Conservation (phyloP, 345 rosid species). For the Arabis alpina region DNA sequence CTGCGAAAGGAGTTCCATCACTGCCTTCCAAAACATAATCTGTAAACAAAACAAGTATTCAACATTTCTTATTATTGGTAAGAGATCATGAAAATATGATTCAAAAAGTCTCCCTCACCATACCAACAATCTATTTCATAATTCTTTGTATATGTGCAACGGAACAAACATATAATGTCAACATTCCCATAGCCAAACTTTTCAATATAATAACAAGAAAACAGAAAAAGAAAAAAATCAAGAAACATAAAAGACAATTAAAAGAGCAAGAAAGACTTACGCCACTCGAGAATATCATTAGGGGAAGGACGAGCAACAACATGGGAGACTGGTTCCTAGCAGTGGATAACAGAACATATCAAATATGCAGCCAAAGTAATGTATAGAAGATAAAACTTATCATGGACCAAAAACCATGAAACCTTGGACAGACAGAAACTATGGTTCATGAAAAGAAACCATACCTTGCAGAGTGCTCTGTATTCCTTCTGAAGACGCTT, state of each 20-base stretch:
- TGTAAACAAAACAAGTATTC: slow-evolving; percentile 29
- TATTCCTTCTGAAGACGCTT: slow-evolving; percentile 93
- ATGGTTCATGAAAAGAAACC: neutral
- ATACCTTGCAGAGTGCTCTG: slow-evolving; percentile 85
- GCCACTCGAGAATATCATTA: slow-evolving; percentile 95
- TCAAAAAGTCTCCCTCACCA: neutral
- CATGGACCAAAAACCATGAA: neutral
- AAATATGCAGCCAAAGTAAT: slow-evolving; percentile 10
- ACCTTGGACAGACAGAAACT: neutral
- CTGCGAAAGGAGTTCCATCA: slow-evolving; percentile 96
- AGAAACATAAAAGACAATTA: neutral
- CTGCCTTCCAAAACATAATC: slow-evolving; percentile 97
- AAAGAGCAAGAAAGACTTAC: slow-evolving; percentile 56
- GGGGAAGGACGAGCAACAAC: slow-evolving; percentile 94
- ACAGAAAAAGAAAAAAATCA: slow-evolving; percentile 1
- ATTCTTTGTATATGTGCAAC: neutral
- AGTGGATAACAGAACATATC: slow-evolving; percentile 34
- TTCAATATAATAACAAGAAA: slow-evolving; percentile 10
- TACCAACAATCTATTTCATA: neutral
- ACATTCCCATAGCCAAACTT: neutral
- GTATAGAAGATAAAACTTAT: slow-evolving; percentile 20
- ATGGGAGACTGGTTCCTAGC: slow-evolving; percentile 94
- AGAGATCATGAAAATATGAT: neutral
- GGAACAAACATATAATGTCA: neutral
- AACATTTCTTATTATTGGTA: slow-evolving; percentile 1